phyloP scores from a whole-genome alignment of 495 filamentous ascomycete genomes.

The Trichoderma asperelloides region DNA sequence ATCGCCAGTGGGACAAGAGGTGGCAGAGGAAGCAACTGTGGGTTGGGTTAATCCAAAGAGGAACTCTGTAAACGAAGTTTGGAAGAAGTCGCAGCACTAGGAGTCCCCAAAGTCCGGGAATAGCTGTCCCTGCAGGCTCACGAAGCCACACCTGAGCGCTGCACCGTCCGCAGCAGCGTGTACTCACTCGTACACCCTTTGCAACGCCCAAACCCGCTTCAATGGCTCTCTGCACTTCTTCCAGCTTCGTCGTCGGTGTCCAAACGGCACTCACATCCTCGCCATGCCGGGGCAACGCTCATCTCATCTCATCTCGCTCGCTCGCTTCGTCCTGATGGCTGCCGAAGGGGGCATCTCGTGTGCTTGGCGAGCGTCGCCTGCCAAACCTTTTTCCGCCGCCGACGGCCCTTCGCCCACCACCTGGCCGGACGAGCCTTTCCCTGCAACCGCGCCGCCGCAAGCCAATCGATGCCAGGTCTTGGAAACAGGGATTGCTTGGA shows the following conservation, averaged over 20 bases:
- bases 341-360: too few species aligned
- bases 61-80: background rate
- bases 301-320: too few species aligned
- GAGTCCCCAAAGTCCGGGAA: too few species aligned
- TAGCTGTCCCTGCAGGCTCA: too few species aligned
- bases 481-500: background rate
- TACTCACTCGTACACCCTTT: background rate
- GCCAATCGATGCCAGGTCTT: background rate
- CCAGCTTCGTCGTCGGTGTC: background rate
- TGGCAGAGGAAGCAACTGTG: background rate
- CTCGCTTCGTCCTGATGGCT: too few species aligned
- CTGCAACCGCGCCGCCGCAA: background rate
- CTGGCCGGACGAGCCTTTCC: background rate
- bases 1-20: background rate
- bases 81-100: too few species aligned
- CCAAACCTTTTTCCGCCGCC: slow-evolving; percentile 3
- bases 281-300: background rate
- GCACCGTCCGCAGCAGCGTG: background rate
- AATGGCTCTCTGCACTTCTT: background rate
- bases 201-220: background rate
- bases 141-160: background rate
- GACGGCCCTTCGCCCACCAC: background rate
- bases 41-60: background rate
- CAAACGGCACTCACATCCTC: background rate
- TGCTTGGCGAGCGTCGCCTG: background rate